Evolutionary conservation across 2,329 filamentous ascomycete genomes (phyloP).

Genomic region (Fusarium coicis): DNA sequence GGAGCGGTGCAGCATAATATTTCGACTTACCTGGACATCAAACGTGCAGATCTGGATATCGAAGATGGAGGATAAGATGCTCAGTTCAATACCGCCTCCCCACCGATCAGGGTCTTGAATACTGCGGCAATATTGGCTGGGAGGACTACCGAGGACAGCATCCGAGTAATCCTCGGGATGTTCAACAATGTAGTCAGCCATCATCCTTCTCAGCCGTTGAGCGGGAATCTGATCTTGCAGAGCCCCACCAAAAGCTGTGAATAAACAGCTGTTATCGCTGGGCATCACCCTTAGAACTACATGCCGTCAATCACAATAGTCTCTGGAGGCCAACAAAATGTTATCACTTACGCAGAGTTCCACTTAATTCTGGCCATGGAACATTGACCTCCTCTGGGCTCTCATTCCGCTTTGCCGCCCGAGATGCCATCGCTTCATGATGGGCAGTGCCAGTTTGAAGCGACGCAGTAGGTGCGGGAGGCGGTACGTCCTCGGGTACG

Average conservation of each 20-base stretch:
- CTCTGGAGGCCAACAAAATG: not conserved
- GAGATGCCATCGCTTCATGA: not conserved
- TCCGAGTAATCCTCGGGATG: conserved; percentile 79
- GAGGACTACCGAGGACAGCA: conserved; percentile 78
- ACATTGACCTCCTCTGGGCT: conserved; percentile 52
- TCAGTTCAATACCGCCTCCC: conserved; percentile 92
- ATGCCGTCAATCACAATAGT: conserved; percentile 39
- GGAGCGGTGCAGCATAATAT: not conserved
- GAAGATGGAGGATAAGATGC: conserved; percentile 86
- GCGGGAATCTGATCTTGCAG: conserved; percentile 68
- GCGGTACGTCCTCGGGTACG: conserved; percentile 52
- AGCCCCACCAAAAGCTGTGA: conserved; percentile 85
- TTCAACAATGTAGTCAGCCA: conserved; percentile 80
- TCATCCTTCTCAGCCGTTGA: conserved; percentile 74
- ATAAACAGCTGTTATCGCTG: conserved; percentile 95
- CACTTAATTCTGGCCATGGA: conserved; percentile 61
- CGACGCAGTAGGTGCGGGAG: conserved; percentile 22
- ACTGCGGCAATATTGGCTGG: conserved; percentile 81
- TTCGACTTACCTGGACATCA: conserved; percentile 71
- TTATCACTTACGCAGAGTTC: conserved; percentile 58
- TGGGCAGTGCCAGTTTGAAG: conserved; percentile 9
- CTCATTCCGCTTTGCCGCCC: conserved; percentile 10
- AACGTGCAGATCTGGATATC: conserved; percentile 86
- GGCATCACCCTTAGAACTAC: conserved; percentile 91
- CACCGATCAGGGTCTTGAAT: conserved; percentile 85